Base-by-base conservation (phyloP, 148 eudicot species). In the Rhododendron williamsianum region DNA sequence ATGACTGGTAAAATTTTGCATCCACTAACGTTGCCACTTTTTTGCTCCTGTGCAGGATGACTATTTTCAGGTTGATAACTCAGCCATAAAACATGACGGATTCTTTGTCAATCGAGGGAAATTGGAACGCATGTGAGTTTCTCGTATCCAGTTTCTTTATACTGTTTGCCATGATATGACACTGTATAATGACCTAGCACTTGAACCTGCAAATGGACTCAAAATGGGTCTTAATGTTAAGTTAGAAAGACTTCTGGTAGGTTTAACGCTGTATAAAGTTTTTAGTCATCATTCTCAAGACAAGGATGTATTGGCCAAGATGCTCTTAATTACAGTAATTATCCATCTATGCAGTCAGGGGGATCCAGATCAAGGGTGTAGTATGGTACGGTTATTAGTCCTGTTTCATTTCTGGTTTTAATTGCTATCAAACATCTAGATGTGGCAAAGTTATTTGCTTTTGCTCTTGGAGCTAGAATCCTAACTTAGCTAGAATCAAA, bases 11-110 rank as follows among this genome's bases (percentile, higher is more conserved):
- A 56, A 33, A 65, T 82, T 74, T 78, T 76, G 15, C 52, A 82
- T 35, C 36, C 23, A 58, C 18, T 41, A 56, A 63, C 27, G 51
- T 52, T 54, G 13, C 8, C n/a, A 10, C 65, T 84, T 77, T 76
- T 65, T 49, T 35, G 82, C n/a, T 83, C 30, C 87, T 86, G 38
- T 90, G 91, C 92, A 95, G 98, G 97, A 95, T 93, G 99, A 95
- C 85, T 97, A 97, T 88, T 97, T 97, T 89, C 95, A 97, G 91
- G 99, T 97, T 88, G 99, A 97, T 89, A 95, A 97, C 90, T 93
- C 98, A 52, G 92, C 93, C 85, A 91, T 97, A 83, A 97, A 94
- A 88, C 99, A 97, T 85, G 99, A 95, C 85, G 99, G 99, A 10
- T 97, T 95, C 90, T 97, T 97, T 91, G 98, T 97, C 49, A 97